These are phyloP conservation scores for Ottelia alismoides DNA, from an alignment of 106 monocot species.

Conservation along the genomic window DNA sequence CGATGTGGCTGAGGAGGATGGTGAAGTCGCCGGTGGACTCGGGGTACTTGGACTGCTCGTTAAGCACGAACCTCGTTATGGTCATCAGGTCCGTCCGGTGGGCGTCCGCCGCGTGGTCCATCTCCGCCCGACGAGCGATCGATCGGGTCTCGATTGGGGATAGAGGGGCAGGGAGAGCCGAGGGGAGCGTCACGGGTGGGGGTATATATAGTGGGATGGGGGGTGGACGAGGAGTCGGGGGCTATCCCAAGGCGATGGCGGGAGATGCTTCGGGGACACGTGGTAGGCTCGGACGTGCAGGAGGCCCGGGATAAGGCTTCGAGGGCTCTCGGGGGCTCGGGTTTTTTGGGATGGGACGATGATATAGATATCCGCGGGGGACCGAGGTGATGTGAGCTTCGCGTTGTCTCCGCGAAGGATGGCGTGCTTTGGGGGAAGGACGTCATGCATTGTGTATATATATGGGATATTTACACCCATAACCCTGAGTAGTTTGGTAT, in stretches of 20 bases:
- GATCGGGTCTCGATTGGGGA: neutral
- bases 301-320: neutral
- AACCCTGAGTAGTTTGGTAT: too few relatives aligned
- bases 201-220: conserved; percentile 1
- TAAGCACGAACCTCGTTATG: conserved; percentile 83
- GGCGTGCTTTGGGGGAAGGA: too few relatives aligned
- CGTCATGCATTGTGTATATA: too few relatives aligned
- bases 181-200: neutral
- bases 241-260: conserved; percentile 1
- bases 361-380: too few relatives aligned
- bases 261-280: conserved; percentile 10
- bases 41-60: conserved; percentile 73
- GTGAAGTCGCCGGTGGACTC: conserved; percentile 80
- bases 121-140: conserved; percentile 1
- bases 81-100: conserved; percentile 94
- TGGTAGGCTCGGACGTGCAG: conserved; percentile 8
- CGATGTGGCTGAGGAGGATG: conserved; percentile 95
- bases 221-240: conserved; percentile 3
- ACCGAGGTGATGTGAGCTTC: too few relatives aligned
- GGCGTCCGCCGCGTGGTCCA: conserved; percentile 90
- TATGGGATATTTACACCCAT: too few relatives aligned
- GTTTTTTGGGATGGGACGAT: too few relatives aligned
- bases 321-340: too few relatives aligned
- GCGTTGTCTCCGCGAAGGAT: too few relatives aligned
- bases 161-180: neutral